These are phyloP conservation scores for Colletotrichum acutatum DNA, from an alignment of 2,329 filamentous ascomycete genomes.

Conservation along the genomic window DNA sequence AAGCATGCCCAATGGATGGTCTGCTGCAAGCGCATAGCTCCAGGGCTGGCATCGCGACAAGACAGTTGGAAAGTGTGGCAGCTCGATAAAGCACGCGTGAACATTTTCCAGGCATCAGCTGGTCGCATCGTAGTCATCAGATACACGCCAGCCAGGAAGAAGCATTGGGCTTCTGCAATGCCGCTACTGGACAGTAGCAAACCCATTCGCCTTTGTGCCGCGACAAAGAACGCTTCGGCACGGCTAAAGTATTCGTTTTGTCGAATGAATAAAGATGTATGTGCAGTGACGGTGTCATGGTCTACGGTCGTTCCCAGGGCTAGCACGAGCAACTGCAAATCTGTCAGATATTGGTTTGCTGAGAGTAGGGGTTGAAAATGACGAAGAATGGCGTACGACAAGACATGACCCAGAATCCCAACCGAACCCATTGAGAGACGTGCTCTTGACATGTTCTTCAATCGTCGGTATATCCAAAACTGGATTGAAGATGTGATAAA, in stretches of 20 bases:
- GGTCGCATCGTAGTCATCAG: conserved; percentile 35
- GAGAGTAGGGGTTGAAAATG: no score
- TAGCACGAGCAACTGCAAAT: background rate
- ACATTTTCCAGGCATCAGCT: conserved; percentile 36
- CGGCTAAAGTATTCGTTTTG: background rate
- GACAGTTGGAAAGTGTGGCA: conserved; percentile 17
- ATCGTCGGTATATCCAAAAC: background rate
- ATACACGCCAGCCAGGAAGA: conserved; percentile 36
- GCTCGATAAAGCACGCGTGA: conserved; percentile 33
- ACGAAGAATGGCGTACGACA: conserved; percentile 7
- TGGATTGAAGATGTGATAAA: conserved; percentile 7
- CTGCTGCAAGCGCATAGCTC: conserved; percentile 26
- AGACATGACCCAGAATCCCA: conserved; percentile 33
- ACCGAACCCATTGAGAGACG: conserved; percentile 16
- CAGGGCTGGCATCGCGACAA: background rate
- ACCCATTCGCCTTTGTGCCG: conserved; percentile 33
- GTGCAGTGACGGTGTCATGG: background rate
- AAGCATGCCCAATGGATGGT: conserved; percentile 42
- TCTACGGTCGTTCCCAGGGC: background rate
- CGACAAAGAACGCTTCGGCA: conserved; percentile 12
- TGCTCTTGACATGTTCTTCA: background rate
- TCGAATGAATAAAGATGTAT: background rate
- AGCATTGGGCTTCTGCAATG: conserved; percentile 27
- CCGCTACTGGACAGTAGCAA: conserved; percentile 24
- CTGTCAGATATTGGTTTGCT: background rate